Base-by-base conservation (phyloP, 169 alveolate genomes). In the Cryptosporidium bovis region DNA sequence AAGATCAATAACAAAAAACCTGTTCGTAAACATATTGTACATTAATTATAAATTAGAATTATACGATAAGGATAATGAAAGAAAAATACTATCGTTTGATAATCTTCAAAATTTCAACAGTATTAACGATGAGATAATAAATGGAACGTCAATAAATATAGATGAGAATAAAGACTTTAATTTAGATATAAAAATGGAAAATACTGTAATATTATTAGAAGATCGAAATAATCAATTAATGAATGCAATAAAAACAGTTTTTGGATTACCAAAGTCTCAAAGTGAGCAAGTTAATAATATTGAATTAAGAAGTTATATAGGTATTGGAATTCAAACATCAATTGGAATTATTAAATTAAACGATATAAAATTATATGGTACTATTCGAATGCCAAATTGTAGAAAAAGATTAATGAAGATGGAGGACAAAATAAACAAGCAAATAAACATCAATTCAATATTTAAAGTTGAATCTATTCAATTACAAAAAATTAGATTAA, bases 401-500 rank as follows among this genome's bases (percentile, higher is more conserved):
- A 60, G 27, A 27, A 77, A 44, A 33, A 18, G 46, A 15, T 18
- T 18, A 62, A 33, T 31, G 31, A 77, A 60, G 16, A 33, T 31
- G 31, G 62, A 60, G 27, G 51, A 27, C 18, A 33, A 24, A 16
- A 7, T 31, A 20, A 40, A 48, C 10, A 31, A 33, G 18, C 48
- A 40, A 40, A 40, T 40, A 40, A 77, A 20, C 56, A 60, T 77
- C 24, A 33, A 44, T 77, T 62, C 87, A 2, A 62, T 77, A 56
- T 77, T 77, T 33, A 60, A 56, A 40, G 87, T 77, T 8, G 87
- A 77, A 34, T 77, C 87, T 13, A 77, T 77, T 29, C 87, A 77
- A 62, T 20, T 77, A 10, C 87, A 77, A 29, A 77, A 62, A 50
- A 77, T 77, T 24, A 58, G 87, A 16, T 31, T 77, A 36, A 77